Evolutionary conservation across 192 early-diverging fungal species (phyloP).

Genomic region (Fimicolochytrium jonesii): DNA sequence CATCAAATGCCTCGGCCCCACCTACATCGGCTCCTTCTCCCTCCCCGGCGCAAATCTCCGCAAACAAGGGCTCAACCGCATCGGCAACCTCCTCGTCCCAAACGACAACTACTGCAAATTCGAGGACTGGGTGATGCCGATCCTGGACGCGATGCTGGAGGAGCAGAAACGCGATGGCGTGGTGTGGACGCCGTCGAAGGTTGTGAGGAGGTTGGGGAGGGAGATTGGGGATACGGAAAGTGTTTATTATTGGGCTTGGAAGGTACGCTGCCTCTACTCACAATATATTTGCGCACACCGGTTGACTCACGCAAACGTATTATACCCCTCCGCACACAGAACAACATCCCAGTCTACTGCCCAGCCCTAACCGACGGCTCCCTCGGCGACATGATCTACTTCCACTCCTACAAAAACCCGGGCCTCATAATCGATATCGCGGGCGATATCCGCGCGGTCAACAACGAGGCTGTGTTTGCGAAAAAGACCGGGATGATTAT

Average conservation of each 20-base stretch:
- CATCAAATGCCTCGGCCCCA: slow-evolving; percentile 92
- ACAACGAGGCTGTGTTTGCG: slow-evolving; percentile 91
- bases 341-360: slow-evolving; percentile 96
- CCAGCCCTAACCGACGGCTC: slow-evolving; percentile 97
- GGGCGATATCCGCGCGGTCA: slow-evolving; percentile 85
- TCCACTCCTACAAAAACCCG: slow-evolving; percentile 94
- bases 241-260: slow-evolving; percentile 97
- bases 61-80: slow-evolving; percentile 88
- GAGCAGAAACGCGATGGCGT: slow-evolving; percentile 82
- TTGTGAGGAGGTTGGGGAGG: slow-evolving; percentile 84
- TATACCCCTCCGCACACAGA: slow-evolving; percentile 36
- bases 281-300: neutral
- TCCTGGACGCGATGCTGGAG: slow-evolving; percentile 85
- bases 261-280: slow-evolving; percentile 43
- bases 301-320: neutral
- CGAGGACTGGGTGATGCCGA: slow-evolving; percentile 97
- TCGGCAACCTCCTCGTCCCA: slow-evolving; percentile 94
- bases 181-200: slow-evolving; percentile 88
- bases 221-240: slow-evolving; percentile 84
- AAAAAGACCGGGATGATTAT: slow-evolving; percentile 96
- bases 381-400: slow-evolving; percentile 98
- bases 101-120: slow-evolving; percentile 99
- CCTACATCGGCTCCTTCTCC: slow-evolving; percentile 78
- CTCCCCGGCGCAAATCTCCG: slow-evolving; percentile 76
- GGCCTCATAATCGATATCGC: slow-evolving; percentile 92